Base-by-base conservation (phyloP, 2,329 filamentous ascomycete species). In the Penicillium sp. region DNA sequence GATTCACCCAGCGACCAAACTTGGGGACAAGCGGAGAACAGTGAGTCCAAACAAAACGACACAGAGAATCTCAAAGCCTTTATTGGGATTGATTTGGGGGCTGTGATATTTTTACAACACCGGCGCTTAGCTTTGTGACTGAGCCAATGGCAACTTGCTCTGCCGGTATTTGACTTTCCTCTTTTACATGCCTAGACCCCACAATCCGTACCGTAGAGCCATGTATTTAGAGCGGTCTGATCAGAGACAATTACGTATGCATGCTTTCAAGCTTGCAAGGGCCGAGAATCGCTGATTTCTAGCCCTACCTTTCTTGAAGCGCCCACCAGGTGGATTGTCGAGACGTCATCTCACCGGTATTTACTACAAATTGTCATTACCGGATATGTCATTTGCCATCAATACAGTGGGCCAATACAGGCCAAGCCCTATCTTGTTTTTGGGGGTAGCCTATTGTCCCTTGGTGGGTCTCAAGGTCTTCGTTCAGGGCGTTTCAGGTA, bases 101-200 rank as follows among this genome's bases (percentile, higher is more conserved):
- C 39, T 29, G 24, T 12, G 26, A 42, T 29, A 42, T 20, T 42
- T 42, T 42, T 42, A 20, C n/a, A n/a, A 42, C 39, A 23, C 37
- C 21, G 26, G 39, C 39, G 39, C 39, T 42, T 42, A 42, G 23
- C 20, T 15, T 42, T 12, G 7, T 13, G 24, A 27, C 13, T 29
- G 8, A 29, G 17, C 39, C 39, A 42, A 42, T 42, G 24, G 20
- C 13, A 29, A 21, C 2, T 6, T 13, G 15, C 26, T 10, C 39
- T 27, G 2, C 2, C 26, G 13, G 9, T 3, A 3, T 42, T 42
- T 29, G n/a, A 30, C 39, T 27, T 29, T 20, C 24, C 26, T 42
- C 17, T 42, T 29, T 42, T 27, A 4, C 17, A 23, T 18, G 5
- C 21, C 34, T 17, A 29, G 26, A 12, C 4, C 17, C 39, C 39